Evolutionary conservation across 23 red algal genomes (phyloP).

Genomic region (Pyropia yezoensis): DNA sequence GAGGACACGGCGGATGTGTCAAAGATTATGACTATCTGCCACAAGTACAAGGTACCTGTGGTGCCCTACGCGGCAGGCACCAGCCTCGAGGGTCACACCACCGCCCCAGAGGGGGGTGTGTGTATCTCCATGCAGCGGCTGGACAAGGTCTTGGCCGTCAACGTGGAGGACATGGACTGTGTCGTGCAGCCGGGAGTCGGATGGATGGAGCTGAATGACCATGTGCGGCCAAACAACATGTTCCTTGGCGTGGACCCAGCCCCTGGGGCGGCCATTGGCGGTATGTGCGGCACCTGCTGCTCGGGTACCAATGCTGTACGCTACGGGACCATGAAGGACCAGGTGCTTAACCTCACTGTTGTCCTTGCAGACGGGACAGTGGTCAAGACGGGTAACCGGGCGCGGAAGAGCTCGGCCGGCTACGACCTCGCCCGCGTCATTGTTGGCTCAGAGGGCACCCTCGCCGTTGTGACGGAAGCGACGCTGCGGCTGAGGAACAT

Average conservation of each 20-base stretch:
- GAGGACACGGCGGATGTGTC: slow-evolving; percentile 51
- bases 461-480: slow-evolving; percentile 84
- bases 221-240: slow-evolving; percentile 39
- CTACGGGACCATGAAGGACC: slow-evolving; percentile 94
- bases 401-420: slow-evolving; percentile 75
- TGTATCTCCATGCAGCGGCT: slow-evolving; percentile 61
- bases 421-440: slow-evolving; percentile 87
- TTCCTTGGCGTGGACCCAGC: slow-evolving; percentile 88
- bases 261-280: slow-evolving; percentile 83
- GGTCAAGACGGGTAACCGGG: slow-evolving; percentile 73
- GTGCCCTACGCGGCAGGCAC: slow-evolving; percentile 84
- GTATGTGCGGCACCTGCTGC: slow-evolving; percentile 89
- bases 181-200: slow-evolving; percentile 79
- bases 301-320: slow-evolving; percentile 83
- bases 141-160: slow-evolving; percentile 66
- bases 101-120: slow-evolving; percentile 54
- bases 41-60: slow-evolving; percentile 62
- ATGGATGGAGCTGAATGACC: slow-evolving; percentile 83
- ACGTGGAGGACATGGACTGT: slow-evolving; percentile 80
- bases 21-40: slow-evolving; percentile 43
- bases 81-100: slow-evolving; percentile 79
- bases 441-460: slow-evolving; percentile 88
- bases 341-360: slow-evolving; percentile 85
- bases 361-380: slow-evolving; percentile 79
- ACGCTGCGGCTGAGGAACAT: slow-evolving; percentile 66